Evolutionary conservation across 2,329 filamentous ascomycete species (phyloP), one percentile per base, ranked within the genome.

Genomic region (Elsinoe fawcettii): DNA sequence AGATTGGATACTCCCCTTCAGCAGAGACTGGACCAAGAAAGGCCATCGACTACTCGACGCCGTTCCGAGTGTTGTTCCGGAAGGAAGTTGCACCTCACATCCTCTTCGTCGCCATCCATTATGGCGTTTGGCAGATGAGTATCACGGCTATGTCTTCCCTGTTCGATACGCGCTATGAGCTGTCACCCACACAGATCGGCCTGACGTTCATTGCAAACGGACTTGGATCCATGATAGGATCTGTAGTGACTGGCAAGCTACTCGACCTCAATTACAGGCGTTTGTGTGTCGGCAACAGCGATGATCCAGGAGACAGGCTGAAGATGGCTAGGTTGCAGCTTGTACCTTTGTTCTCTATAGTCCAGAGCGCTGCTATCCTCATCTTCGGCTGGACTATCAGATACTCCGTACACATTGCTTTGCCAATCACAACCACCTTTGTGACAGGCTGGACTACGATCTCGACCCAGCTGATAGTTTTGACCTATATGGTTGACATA

Each of bases 151-250:
- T 79, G 71, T 77, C 79, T 0, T 72, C 72, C 0, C 69, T 81
- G 0, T 78, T 81, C 61, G 63, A 75, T 32, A 59, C 63, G 0
- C 63, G 61, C 3, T 81, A 81, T 58, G 67, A 68, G 6, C 67
- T 79, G 1, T 65, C 57, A 3, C 74, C 76, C 57, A 73, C 71
- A 3, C 69, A 79, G 41, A 74, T 77, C 12, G 78, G 77, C 0
- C 65, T 80, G 1, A 75, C 75, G 0, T 82, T 80, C 58, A 74
- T 83, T 1, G 77, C 78, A 20, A 80, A 80, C 22, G 80, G 80
- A 0, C 73, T 74, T 0, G 80, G 80, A 0, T 79, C 76, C 16
- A 80, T 82, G 61, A 63, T 80, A 2, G 79, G 79, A 1, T 80
- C 77, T 0, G 65, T 80, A 0, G 63, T 77, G 9, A 79, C 75